phyloP scores from a whole-genome alignment of 306 rosid genomes.

The Senna tora region DNA sequence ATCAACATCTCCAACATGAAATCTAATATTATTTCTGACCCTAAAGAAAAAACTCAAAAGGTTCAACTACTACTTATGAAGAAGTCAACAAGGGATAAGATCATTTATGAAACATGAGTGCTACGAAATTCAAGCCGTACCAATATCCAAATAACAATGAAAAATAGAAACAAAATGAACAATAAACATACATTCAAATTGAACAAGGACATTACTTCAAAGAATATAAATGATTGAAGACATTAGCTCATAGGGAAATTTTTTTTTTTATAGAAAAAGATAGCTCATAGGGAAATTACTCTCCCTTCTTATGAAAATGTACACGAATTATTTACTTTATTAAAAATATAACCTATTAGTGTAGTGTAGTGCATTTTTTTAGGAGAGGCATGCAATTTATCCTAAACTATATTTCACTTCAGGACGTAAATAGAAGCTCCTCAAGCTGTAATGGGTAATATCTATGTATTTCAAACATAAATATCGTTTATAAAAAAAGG shows the following conservation, averaged over 20 bases:
- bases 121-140: too few species aligned
- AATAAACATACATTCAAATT: constrained; percentile 32
- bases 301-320: too few species aligned
- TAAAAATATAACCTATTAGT: too few species aligned
- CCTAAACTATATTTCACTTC: constrained; percentile 32
- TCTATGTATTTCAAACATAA: constrained; percentile 33
- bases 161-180: background rate
- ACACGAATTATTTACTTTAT: too few species aligned
- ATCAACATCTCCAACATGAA: constrained; percentile 92
- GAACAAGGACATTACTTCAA: constrained; percentile 3
- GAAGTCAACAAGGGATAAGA: constrained; percentile 30
- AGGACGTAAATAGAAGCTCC: constrained; percentile 31
- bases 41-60: constrained; percentile 58
- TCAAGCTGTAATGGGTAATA: constrained; percentile 18
- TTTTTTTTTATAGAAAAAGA: too few species aligned
- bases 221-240: constrained; percentile 9
- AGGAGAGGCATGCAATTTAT: too few species aligned
- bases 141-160: too few species aligned
- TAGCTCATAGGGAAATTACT: background rate
- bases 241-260: background rate
- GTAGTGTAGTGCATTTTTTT: too few species aligned
- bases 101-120: too few species aligned
- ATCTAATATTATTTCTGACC: constrained; percentile 69
- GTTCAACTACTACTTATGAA: constrained; percentile 39
- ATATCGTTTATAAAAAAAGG: constrained; percentile 34